Evolutionary conservation across 129 eudicot species (phyloP), one percentile per base, ranked within the genome.

Genomic region (Artemisia annua): DNA sequence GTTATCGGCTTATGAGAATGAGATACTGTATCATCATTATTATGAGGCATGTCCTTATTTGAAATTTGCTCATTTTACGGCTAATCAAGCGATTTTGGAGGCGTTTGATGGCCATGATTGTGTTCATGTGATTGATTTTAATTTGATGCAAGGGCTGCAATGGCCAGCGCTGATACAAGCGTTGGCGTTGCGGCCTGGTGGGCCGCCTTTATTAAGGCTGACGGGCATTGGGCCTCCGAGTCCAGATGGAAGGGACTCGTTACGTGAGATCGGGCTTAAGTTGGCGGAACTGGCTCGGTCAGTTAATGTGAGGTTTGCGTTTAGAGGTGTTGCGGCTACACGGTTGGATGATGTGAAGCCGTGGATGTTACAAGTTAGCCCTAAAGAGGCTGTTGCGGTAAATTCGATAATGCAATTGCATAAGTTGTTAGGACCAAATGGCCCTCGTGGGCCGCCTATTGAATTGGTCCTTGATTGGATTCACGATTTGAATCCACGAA

Each of bases 151-250:
- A 13, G 98, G 98, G 30, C 75, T 87, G 61, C 98, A 92, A 69
- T 92, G 98, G 98, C 98, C 98, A 55, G 94, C 91, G 28, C 65
- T 92, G 39, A 80, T 92, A 35, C 98, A 92, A 63, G 98, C 98
- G 1, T 55, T 92, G 76, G 98, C 98, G 0, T 63, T 92, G 1
- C 75, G 98, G 49, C 85, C 91, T 1, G 85, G 91, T 59, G 98
- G 98, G 22, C 95, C 96, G 0, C 98, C 98, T 0, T 12, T 72
- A 7, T 72, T 92, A 0, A 79, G 87, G 3, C 61, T 92, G 39
- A 92, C 98, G 0, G 98, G 91, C 5, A 85, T 92, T 14, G 90
- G 95, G 0, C 91, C 87, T 0, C 87, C 91, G 1, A 80, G 85
- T 0, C 73, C 68, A 0, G 89, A 92, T 24, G 87, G 88, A 0